Base-by-base conservation (phyloP, 441 rosid genomes). In the Eutrema salsugineum region DNA sequence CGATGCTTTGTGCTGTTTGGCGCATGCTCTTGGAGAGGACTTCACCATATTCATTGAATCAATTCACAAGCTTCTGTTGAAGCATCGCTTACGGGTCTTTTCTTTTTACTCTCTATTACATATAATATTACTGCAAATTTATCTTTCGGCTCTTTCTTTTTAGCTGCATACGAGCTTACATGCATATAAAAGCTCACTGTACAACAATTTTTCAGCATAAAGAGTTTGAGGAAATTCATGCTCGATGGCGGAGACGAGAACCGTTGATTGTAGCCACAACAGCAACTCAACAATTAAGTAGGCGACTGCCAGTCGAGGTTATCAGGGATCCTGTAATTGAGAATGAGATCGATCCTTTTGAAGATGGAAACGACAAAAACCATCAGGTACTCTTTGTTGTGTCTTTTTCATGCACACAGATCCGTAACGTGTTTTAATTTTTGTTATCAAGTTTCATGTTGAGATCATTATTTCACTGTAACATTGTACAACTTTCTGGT, bases 21-120 rank as follows among this genome's bases (percentile, higher is more conserved):
- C 98, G 57, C 91, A 91, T 85, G 94, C 99, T 78, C 94, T 96
- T 49, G 99, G 99, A 69, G 98, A 88, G 85, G 98, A 96, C 78
- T 96, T 96, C 77, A 90, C 91, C 76, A 88, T 96, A 82, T 93
- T 96, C 77, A 90, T 96, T 61, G 96, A 94, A 43, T 96, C 99
- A 49, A 87, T 96, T 77, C 98, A 89, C 87, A 96, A 90, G 76
- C 93, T 96, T 64, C 38, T 94, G 79, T 68, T 88, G 77, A 91
- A 89, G 80, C 83, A 91, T 77, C 90, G 83, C 47, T 83, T 91
- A 44, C 87, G 83, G 97, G 99, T 91, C 16, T 59, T 59, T 49
- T 43, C 19, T 53, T 64, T 47, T 56, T 10, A 48, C 68, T 73
- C 32, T 68, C 57, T 63, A 35, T 39, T 36, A 48, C 46, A 19